Evolutionary conservation across 768 basidiomycete species (phyloP).

Genomic region (Gyrodon lividus): DNA sequence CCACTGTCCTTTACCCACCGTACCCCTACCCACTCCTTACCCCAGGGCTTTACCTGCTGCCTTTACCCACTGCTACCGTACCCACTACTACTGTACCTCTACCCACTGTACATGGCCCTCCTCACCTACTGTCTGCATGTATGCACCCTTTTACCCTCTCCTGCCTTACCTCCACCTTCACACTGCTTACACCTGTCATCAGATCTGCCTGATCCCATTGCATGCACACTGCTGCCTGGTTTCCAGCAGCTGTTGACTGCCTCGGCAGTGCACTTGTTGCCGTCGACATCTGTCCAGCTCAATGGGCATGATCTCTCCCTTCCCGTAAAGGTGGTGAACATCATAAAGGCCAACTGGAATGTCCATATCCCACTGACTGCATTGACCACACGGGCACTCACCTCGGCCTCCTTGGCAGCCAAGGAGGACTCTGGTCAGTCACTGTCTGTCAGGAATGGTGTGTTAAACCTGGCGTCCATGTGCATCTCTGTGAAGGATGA

Average conservation of each 20-base stretch:
- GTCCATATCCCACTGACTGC: neutral
- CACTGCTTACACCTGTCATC: too few relatives aligned
- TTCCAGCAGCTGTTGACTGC: too few relatives aligned
- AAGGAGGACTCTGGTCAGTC: neutral
- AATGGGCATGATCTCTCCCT: neutral
- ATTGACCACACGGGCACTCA: neutral
- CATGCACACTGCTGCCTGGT: neutral
- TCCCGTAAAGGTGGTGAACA: neutral
- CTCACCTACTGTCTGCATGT: too few relatives aligned
- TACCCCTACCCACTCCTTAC: too few relatives aligned
- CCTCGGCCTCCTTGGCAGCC: neutral
- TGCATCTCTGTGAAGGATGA: neutral
- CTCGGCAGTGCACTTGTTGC: neutral
- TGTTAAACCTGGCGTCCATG: neutral
- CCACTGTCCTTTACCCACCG: too few relatives aligned
- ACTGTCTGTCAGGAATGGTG: neutral
- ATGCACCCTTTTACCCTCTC: too few relatives aligned
- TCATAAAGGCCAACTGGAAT: neutral
- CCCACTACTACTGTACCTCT: too few relatives aligned
- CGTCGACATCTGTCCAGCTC: neutral
- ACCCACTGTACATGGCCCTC: too few relatives aligned
- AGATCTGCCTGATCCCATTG: neutral
- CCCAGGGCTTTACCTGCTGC: too few relatives aligned
- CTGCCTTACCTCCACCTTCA: too few relatives aligned
- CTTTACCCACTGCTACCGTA: too few relatives aligned